Evolutionary conservation across 495 filamentous ascomycete genomes (phyloP), one percentile per base, ranked within the genome.

Genomic region (Ascobolus immersus): DNA sequence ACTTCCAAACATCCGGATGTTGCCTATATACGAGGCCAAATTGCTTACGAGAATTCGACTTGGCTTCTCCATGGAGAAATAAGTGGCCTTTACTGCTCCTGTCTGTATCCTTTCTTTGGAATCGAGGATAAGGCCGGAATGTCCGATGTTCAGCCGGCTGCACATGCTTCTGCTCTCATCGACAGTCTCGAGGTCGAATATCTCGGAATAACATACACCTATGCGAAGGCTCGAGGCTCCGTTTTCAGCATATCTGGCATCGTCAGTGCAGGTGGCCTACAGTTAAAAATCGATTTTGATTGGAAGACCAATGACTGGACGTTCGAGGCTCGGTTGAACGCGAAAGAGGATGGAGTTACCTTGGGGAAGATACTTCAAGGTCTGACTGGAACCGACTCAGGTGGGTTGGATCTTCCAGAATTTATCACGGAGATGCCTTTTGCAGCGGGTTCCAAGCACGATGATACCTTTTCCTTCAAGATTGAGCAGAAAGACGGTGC

Each of bases 161-260:
- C n/a, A n/a, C n/a, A n/a, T n/a, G n/a, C n/a, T n/a, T n/a, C n/a
- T n/a, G n/a, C n/a, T n/a, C n/a, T 39, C 10, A 30, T 50, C 1
- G 47, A 43, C 13, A 20, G 32, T 3, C 30, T 51, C 11, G 30
- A 35, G 13, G 21, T 51, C 4, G 8, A 21, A 2, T 7, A 28
- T 4, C 27, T 51, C 0, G 27, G 18, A 17, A 13, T 52, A n/a
- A 23, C 8, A 6, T 52, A 52, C 32, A 39, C 26, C 8, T 51
- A 43, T 21, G 7, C 31, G 3, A 26, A 28, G 12, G 21, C 13
- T 17, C 21, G 6, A 2, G 32, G 28, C 20, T 32, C 24, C 17
- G 13, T 8, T 4, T 51, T 52, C 25, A 20, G 4, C 2, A 36
- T 44, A 19, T 23, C n/a, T 2, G 50, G 43, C 9, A 35, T 23